Conservation (phyloP, 2,329 filamentous ascomycete species). For the Botrytis pseudocinerea region DNA sequence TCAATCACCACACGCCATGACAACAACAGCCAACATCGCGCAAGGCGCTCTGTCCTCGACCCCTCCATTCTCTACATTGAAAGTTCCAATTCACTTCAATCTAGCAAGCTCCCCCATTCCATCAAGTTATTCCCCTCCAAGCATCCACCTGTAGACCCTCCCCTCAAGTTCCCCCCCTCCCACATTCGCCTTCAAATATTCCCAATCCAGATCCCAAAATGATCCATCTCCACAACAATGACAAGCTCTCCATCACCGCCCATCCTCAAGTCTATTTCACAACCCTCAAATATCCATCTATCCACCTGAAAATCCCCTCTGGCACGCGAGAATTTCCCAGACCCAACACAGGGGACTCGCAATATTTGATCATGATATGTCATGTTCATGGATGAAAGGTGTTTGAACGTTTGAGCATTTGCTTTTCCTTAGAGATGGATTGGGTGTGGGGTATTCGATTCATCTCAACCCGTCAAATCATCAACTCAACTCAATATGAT, state of each 20-base stretch:
- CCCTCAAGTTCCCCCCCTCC: not conserved
- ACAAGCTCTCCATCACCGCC: not conserved
- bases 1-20: not conserved
- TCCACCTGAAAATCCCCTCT: rapidly evolving
- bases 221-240: too few relatives aligned
- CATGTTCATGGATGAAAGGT: not conserved
- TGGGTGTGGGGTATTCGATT: not conserved
- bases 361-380: not conserved
- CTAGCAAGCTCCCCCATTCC: not conserved
- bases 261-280: too few relatives aligned
- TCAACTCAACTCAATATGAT: not conserved
- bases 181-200: not conserved
- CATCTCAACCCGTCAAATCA: not conserved
- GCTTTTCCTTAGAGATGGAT: not conserved
- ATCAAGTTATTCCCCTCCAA: not conserved
- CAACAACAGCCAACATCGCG: not conserved
- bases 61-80: not conserved
- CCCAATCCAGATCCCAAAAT: too few relatives aligned
- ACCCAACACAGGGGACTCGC: not conserved
- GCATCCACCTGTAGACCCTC: not conserved
- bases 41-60: too few relatives aligned
- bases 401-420: too few relatives aligned
- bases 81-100: not conserved
- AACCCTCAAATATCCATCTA: not conserved
- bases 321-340: not conserved